phyloP scores from a whole-genome alignment of 139 green algal species.

The Yamagishiella unicocca region DNA sequence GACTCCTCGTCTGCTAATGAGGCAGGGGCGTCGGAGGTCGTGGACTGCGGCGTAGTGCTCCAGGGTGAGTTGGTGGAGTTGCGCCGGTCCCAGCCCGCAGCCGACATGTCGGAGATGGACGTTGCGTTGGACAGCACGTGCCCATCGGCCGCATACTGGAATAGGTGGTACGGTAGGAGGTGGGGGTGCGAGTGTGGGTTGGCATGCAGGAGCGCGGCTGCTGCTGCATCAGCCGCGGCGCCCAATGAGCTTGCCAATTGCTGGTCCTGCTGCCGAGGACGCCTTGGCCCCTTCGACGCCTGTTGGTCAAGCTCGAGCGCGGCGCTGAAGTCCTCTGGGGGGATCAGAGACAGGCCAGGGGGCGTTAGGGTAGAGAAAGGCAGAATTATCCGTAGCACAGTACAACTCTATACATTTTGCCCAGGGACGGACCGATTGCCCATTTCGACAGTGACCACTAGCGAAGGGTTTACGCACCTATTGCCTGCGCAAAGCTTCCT shows the following conservation, averaged over 20 bases:
- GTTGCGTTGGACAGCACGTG: not conserved
- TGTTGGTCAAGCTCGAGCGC: slow-evolving; percentile 13
- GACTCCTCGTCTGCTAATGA: not conserved
- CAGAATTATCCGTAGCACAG: too few relatives aligned
- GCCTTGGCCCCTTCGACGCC: not conserved
- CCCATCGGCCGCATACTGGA: not conserved
- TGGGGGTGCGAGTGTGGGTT: not conserved
- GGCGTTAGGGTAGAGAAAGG: too few relatives aligned
- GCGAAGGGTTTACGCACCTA: slow-evolving; percentile 59
- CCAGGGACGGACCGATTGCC: too few relatives aligned
- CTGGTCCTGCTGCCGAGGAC: slow-evolving; percentile 16
- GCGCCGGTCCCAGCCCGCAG: slow-evolving; percentile 11
- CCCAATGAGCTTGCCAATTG: not conserved
- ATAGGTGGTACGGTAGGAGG: slow-evolving; percentile 15
- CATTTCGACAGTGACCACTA: too few relatives aligned
- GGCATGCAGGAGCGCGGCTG: not conserved
- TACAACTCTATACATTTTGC: too few relatives aligned
- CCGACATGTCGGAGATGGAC: slow-evolving; percentile 23
- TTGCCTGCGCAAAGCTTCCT: slow-evolving; percentile 74
- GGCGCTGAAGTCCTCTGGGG: slow-evolving; percentile 37
- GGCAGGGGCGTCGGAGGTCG: not conserved
- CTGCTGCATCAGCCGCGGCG: not conserved
- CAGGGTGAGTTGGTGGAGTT: slow-evolving; percentile 21
- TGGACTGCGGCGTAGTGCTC: slow-evolving; percentile 30
- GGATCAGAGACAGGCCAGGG: too few relatives aligned